Evolutionary conservation across 2,329 filamentous ascomycete genomes (phyloP).

Genomic region (Magnaporthiopsis poae): DNA sequence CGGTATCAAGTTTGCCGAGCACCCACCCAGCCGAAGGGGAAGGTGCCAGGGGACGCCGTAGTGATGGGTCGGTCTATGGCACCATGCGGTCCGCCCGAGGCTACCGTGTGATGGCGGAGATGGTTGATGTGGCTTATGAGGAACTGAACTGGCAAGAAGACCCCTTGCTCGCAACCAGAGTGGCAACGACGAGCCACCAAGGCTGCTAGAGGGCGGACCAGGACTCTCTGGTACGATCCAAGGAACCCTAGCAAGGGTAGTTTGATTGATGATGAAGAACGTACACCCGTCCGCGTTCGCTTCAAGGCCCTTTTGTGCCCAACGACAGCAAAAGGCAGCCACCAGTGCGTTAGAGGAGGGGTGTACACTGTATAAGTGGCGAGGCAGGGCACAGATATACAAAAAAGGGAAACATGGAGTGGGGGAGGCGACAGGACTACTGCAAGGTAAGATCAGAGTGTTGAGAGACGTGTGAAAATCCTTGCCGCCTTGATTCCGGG

Average conservation of each 20-base stretch:
- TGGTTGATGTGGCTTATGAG: background rate
- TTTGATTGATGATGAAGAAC: background rate
- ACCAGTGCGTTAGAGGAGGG: background rate
- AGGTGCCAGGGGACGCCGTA: background rate
- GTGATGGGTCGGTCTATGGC: background rate
- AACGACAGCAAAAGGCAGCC: background rate
- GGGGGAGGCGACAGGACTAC: background rate
- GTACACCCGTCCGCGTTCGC: background rate
- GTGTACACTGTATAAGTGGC: background rate
- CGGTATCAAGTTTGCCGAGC: background rate
- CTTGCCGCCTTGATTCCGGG: background rate
- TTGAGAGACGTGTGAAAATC: background rate
- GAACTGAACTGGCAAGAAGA: background rate
- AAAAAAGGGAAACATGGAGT: background rate
- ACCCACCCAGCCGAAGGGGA: no score
- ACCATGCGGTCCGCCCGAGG: background rate
- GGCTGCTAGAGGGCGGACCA: background rate
- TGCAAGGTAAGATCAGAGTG: background rate
- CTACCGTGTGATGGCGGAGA: background rate
- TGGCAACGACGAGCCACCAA: background rate
- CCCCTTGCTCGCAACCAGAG: background rate
- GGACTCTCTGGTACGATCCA: background rate
- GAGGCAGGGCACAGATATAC: background rate
- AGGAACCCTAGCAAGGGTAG: background rate
- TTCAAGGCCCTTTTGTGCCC: background rate